Base-by-base conservation (phyloP, 768 basidiomycete species). In the Naganishia vishniacii region DNA sequence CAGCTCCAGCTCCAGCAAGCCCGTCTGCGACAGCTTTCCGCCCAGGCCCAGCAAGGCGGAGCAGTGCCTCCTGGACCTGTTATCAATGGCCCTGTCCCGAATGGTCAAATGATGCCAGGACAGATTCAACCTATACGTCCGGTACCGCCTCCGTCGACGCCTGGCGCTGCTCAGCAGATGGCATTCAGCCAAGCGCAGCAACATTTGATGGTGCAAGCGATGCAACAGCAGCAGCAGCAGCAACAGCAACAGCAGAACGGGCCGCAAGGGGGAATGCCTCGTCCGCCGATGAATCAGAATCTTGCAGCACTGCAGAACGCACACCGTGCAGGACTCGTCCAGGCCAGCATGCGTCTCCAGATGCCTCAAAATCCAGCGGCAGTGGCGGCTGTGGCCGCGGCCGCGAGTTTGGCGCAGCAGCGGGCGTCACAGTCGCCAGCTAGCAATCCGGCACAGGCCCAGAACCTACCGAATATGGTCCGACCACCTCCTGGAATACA, bases 141-240 rank as follows among this genome's bases (percentile, higher is more conserved):
- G 47, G 28, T 49, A 0, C 48, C 37, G 16, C 49, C 48, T n/a
- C 61, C 62, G 4, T 32, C 48, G 25, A 63, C 48, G 9, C 49
- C 62, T 4, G 62, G 62, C 29, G 49, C 34, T 4, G 41, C 62
- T 13, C 62, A 53, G 26, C 62, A 63, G 23, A 26, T 63, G 0
- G 62, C 42, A 16, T 51, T 63, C 40, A 49, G 31, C 8, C 62
- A 53, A 28, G 51, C 48, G 2, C 48, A 63, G 40, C 48, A 44
- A 72, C 75, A 78, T 64, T 73, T 72, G 25, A 80, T 81, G 68
- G 77, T 75, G 16, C 80, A 82, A 59, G 68, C 75, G 42, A 65
- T 67, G 29, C 75, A 73, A 23, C 72, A 68, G 28, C 61, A 63
- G 62, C 23, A 44, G 25, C 71, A 71, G 23, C 56, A 64, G 34